Evolutionary conservation across 2,329 filamentous ascomycete species (phyloP).

Genomic region (Coniella vitis): DNA sequence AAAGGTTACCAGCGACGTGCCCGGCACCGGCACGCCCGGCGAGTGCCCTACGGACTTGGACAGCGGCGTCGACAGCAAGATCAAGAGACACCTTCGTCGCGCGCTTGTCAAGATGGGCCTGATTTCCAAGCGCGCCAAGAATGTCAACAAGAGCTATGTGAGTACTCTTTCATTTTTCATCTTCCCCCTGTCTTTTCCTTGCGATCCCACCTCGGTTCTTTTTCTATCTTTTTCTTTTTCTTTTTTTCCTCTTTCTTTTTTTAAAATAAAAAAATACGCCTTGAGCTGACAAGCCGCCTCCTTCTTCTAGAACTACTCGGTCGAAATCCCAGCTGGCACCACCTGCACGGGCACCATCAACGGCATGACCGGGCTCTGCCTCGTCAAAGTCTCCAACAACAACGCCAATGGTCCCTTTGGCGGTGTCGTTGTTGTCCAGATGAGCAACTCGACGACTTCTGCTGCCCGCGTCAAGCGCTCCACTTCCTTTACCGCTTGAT

Average conservation of each 20-base stretch:
- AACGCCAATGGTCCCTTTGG: conserved; percentile 18
- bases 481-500: conserved; percentile 3
- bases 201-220: not conserved
- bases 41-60: conserved; percentile 14
- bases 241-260: too few relatives aligned
- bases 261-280: not conserved
- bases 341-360: conserved; percentile 17
- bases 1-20: conserved; percentile 16
- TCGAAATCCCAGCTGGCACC: conserved; percentile 16
- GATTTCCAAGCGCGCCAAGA: conserved; percentile 16
- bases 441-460: conserved; percentile 9
- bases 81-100: conserved; percentile 3
- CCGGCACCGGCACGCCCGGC: conserved; percentile 10
- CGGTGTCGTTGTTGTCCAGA: conserved; percentile 19
- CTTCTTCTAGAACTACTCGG: conserved; percentile 1
- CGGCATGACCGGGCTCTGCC: conserved; percentile 16
- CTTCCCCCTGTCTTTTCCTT: not conserved
- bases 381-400: conserved; percentile 20
- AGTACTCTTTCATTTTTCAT: not conserved
- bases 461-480: conserved; percentile 1
- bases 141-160: conserved; percentile 16
- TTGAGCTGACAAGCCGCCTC: not conserved
- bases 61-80: conserved; percentile 8
- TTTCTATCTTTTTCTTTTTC: too few relatives aligned
- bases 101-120: conserved; percentile 14